Evolutionary conservation across 2,329 filamentous ascomycete species (phyloP).

Genomic region (Acephala macrosclerotiorum): DNA sequence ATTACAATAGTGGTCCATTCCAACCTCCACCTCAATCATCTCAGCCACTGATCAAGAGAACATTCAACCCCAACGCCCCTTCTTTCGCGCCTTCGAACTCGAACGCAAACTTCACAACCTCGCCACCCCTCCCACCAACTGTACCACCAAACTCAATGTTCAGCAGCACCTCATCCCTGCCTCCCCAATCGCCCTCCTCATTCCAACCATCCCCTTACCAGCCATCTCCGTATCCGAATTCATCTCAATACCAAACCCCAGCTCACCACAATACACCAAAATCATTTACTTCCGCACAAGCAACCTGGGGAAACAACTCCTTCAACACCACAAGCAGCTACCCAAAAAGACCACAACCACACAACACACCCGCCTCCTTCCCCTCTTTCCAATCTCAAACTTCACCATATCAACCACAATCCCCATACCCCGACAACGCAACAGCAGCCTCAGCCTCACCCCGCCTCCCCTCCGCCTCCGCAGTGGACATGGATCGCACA

Average conservation of each 20-base stretch:
- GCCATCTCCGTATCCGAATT: no score
- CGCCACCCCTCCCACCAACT: conserved; percentile 7
- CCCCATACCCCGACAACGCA: neutral
- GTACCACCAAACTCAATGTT: conserved; percentile 24
- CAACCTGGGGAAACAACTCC: neutral
- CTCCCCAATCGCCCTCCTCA: conserved; percentile 15
- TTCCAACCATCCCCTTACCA: neutral
- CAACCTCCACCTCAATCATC: conserved; percentile 3
- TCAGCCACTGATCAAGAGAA: neutral
- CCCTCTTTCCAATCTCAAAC: conserved; percentile 9
- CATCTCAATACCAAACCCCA: neutral
- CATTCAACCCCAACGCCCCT: conserved; percentile 34
- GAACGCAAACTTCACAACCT: neutral
- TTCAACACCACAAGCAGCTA: neutral
- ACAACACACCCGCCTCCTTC: conserved; percentile 21
- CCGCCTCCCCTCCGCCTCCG: neutral
- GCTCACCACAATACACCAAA: neutral
- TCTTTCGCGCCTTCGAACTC: conserved; percentile 29
- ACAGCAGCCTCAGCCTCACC: neutral
- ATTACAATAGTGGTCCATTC: neutral
- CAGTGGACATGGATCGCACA: conserved; percentile 20
- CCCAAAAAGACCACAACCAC: conserved; percentile 9
- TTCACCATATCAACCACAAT: neutral
- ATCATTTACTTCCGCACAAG: neutral
- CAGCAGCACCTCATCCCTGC: conserved; percentile 14